These are phyloP conservation scores for Fonsecaea pedrosoi DNA, from an alignment of 2,329 filamentous ascomycete genomes.

Conservation along the genomic window DNA sequence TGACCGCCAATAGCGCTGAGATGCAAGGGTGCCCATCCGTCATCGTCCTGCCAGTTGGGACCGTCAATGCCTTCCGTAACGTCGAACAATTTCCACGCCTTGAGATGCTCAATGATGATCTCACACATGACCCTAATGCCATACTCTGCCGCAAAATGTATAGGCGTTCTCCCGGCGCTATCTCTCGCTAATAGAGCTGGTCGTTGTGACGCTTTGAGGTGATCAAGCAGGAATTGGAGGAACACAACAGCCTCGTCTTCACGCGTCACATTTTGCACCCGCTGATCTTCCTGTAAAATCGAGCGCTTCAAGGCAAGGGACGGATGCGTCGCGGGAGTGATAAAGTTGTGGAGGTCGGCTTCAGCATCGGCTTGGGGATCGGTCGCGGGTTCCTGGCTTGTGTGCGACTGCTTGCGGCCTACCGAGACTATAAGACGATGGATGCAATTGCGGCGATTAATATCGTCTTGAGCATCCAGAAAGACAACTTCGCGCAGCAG, in stretches of 20 bases:
- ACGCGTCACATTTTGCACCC: constrained; percentile 64
- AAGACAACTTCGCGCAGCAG: constrained; percentile 72
- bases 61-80: constrained; percentile 86
- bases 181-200: constrained; percentile 72
- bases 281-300: constrained; percentile 70
- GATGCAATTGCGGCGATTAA: constrained; percentile 91
- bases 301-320: constrained; percentile 66
- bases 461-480: constrained; percentile 85
- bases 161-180: constrained; percentile 78
- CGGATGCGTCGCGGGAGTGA: constrained; percentile 78
- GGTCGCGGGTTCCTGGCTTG: constrained; percentile 58
- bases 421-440: constrained; percentile 93
- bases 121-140: constrained; percentile 91
- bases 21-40: constrained; percentile 89
- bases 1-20: constrained; percentile 92
- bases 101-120: constrained; percentile 85
- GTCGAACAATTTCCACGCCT: constrained; percentile 86
- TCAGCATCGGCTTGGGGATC: constrained; percentile 59
- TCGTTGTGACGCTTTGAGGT: constrained; percentile 71
- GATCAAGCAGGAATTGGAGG: constrained; percentile 68
- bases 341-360: constrained; percentile 70
- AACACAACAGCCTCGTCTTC: constrained; percentile 79
- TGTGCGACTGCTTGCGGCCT: constrained; percentile 72
- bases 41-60: constrained; percentile 85
- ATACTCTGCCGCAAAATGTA: constrained; percentile 95